Evolutionary conservation across 2,329 filamentous ascomycete genomes (phyloP), one percentile per base, ranked within the genome.

Genomic region (Aureobasidium zeae): DNA sequence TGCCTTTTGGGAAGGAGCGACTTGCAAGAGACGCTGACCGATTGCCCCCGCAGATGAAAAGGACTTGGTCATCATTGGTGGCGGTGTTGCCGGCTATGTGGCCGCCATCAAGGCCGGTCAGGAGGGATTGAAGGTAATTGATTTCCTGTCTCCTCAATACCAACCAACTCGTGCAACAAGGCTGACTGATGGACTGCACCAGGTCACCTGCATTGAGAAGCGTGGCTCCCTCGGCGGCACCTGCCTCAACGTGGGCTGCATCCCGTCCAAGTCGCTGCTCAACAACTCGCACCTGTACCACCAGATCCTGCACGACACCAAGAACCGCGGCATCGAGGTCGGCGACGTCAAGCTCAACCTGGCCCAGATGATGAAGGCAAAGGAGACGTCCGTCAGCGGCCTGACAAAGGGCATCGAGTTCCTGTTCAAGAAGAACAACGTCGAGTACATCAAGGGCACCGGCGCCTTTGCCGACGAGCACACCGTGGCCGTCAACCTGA

Each of bases 271-370:
- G 72, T 95, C 91, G 51, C 86, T 98, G 56, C 85, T 98, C 66
- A 98, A 96, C 81, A 96, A 96, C 76, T 95, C 91, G 57, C 87
- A 95, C 67, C 77, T 96, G 49, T 96, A 96, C 75, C 89, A 96
- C 73, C 83, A 88, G 70, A 83, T 95, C 61, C 78, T 93, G 49
- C 89, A 98, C 72, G 91, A 98, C 73, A 89, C 87, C 54, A 94
- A 95, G 72, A 79, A 84, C 69, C 86, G 91, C 64, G 91, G 91
- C 63, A 98, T 98, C 64, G 89, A 96, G 62, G 91, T 98, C 56
- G 82, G 84, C 62, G 86, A 94, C 70, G 89, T 98, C 61, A 93
- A 94, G 69, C 81, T 98, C 62, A 95, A 98, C 74, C 76, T 98
- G 33, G 68, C 73, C 58, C 81, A 91, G 66, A 87, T 98, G 79